Conservation (phyloP, 805 yeast genomes). For the Starmerella apis region DNA sequence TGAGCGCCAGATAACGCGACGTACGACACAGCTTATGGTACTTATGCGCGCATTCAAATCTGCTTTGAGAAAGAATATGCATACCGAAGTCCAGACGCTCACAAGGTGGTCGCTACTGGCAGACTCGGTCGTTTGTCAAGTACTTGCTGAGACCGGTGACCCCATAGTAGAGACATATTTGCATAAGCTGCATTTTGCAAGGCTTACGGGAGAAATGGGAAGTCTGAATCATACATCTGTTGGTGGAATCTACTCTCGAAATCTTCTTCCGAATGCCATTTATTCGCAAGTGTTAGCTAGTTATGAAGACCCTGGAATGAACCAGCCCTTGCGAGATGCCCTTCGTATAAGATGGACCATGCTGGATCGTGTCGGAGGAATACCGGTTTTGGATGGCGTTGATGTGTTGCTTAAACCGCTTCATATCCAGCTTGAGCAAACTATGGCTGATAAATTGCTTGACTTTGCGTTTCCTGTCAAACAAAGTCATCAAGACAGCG, state of each 20-base stretch:
- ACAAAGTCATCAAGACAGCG: slow-evolving; percentile 22
- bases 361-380: slow-evolving; percentile 82
- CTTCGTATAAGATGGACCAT: slow-evolving; percentile 59
- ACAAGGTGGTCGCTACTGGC: slow-evolving; percentile 47
- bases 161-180: slow-evolving; percentile 66
- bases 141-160: slow-evolving; percentile 47
- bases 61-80: slow-evolving; percentile 27
- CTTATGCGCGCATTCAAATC: slow-evolving; percentile 32
- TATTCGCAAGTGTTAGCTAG: slow-evolving; percentile 68
- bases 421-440: slow-evolving; percentile 61
- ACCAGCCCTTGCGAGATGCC: slow-evolving; percentile 8
- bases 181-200: slow-evolving; percentile 48
- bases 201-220: slow-evolving; percentile 59
- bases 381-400: slow-evolving; percentile 61
- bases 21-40: slow-evolving; percentile 29
- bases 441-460: slow-evolving; percentile 51
- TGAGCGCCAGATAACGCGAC: slow-evolving; percentile 28
- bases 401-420: slow-evolving; percentile 55
- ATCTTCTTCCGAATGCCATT: slow-evolving; percentile 44
- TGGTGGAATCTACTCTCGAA: slow-evolving; percentile 56
- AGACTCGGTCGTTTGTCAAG: slow-evolving; percentile 60
- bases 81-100: slow-evolving; percentile 29
- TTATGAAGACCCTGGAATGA: slow-evolving; percentile 19
- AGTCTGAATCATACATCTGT: slow-evolving; percentile 52
- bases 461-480: slow-evolving; percentile 57